A percentile compares a stretch with the other conserved stretches of the same genome.
Conservation (phyloP, 2,329 filamentous ascomycete species). For the Penicillium hordei region DNA sequence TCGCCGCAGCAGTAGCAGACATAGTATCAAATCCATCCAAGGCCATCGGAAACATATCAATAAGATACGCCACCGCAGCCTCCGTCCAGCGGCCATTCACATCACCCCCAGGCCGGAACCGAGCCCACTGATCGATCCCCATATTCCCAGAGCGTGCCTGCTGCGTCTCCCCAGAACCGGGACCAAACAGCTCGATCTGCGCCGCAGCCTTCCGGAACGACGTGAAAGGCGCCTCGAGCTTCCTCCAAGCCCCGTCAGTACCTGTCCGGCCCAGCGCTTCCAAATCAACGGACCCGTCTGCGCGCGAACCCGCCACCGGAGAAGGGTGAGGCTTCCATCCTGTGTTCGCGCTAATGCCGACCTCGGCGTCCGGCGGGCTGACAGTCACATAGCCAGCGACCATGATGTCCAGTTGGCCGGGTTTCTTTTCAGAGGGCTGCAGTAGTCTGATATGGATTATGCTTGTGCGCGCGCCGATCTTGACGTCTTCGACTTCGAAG, state of each 20-base stretch:
- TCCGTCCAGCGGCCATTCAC: slow-evolving; percentile 59
- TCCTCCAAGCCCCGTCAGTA: slow-evolving; percentile 29
- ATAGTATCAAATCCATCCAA: slow-evolving; percentile 52
- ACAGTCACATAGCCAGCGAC: slow-evolving; percentile 66
- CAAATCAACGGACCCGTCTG: slow-evolving; percentile 32
- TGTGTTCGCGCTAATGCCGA: slow-evolving; percentile 58
- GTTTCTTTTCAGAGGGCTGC: slow-evolving; percentile 36
- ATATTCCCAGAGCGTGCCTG: slow-evolving; percentile 16
- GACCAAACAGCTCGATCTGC: slow-evolving; percentile 52
- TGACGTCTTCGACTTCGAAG: slow-evolving; percentile 62
- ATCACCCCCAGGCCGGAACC: slow-evolving; percentile 54
- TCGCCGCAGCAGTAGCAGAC: slow-evolving; percentile 32
- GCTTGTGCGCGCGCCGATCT: slow-evolving; percentile 63
- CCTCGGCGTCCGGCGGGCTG: slow-evolving; percentile 58
- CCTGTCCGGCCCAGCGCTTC: slow-evolving; percentile 22
- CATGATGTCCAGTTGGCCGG: slow-evolving; percentile 53
- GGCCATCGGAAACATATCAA: slow-evolving; percentile 68
- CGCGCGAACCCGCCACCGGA: slow-evolving; percentile 40
- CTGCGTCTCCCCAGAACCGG: slow-evolving; percentile 24
- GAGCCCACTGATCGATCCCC: slow-evolving; percentile 65
- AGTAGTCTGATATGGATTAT: slow-evolving; percentile 62
- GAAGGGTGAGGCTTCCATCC: slow-evolving; percentile 53
- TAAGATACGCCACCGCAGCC: slow-evolving; percentile 62
- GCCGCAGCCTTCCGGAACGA: slow-evolving; percentile 50
- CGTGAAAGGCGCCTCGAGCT: slow-evolving; percentile 28